Conservation (phyloP, 2,329 filamentous ascomycete genomes). For the Stachybotrys chartarum region DNA sequence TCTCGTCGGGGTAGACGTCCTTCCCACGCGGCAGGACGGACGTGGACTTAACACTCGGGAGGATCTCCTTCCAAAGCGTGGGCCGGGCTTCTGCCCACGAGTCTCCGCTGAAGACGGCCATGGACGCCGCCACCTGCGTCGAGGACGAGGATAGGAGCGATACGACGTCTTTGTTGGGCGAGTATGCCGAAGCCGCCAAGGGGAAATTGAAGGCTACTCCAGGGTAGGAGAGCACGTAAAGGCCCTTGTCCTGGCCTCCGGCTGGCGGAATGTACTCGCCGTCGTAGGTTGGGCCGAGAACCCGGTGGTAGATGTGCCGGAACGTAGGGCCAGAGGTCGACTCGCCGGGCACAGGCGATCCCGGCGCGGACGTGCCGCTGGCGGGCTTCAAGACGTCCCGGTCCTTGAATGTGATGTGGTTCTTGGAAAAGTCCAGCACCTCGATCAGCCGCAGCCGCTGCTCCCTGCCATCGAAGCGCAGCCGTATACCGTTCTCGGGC, state of each 20-base stretch:
- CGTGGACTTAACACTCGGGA: slow-evolving; percentile 68
- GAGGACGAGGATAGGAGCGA: slow-evolving; percentile 74
- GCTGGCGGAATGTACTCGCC: slow-evolving; percentile 78
- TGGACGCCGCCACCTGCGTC: slow-evolving; percentile 69
- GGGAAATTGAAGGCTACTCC: slow-evolving; percentile 92
- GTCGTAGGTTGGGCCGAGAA: slow-evolving; percentile 90
- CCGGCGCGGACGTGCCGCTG: slow-evolving; percentile 26
- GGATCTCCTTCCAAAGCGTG: slow-evolving; percentile 66
- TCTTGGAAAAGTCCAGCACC: slow-evolving; percentile 82
- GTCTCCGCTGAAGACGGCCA: slow-evolving; percentile 84
- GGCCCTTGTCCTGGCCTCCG: slow-evolving; percentile 51
- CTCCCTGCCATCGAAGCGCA: slow-evolving; percentile 90
- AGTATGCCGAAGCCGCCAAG: slow-evolving; percentile 66
- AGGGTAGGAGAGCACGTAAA: slow-evolving; percentile 88
- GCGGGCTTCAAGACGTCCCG: slow-evolving; percentile 68
- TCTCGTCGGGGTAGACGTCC: slow-evolving; percentile 79
- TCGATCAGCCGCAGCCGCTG: slow-evolving; percentile 89
- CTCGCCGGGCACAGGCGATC: slow-evolving; percentile 22
- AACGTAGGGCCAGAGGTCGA: slow-evolving; percentile 61
- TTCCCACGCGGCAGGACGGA: slow-evolving; percentile 62
- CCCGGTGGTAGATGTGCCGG: slow-evolving; percentile 81
- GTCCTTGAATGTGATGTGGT: slow-evolving; percentile 71
- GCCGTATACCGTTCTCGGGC: slow-evolving; percentile 76
- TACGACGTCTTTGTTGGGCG: slow-evolving; percentile 72
- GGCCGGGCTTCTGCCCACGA: slow-evolving; percentile 83